Evolutionary conservation across 495 filamentous ascomycete species (phyloP).

Genomic region (Lophiotrema nucula): DNA sequence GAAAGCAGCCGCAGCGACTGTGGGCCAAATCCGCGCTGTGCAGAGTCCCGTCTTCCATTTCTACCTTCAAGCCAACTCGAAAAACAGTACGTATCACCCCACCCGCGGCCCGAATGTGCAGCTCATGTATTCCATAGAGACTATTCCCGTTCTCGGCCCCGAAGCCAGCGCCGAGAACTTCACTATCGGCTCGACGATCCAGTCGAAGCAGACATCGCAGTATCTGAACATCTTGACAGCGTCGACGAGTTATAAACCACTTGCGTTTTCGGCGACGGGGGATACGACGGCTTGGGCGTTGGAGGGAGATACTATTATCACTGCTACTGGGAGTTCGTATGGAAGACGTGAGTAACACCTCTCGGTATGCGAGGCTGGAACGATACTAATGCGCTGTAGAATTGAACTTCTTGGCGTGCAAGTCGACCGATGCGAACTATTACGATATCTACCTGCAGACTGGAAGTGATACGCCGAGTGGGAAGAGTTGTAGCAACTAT

Average conservation of each 20-base stretch:
- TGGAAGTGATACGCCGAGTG: conserved; percentile 48
- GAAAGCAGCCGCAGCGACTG: conserved; percentile 3
- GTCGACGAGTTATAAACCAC: conserved; percentile 49
- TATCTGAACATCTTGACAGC: conserved; percentile 49
- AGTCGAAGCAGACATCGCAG: conserved; percentile 45
- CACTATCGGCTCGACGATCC: conserved; percentile 49
- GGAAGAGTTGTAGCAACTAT: conserved; percentile 51
- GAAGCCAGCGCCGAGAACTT: conserved; percentile 47
- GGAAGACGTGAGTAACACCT: conserved; percentile 40
- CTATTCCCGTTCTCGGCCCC: conserved; percentile 49
- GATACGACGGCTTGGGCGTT: conserved; percentile 49
- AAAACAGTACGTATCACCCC: conserved; percentile 23
- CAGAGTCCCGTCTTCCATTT: conserved; percentile 47
- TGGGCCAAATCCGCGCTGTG: conserved; percentile 45
- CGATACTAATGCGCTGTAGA: conserved; percentile 26
- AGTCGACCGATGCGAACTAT: conserved; percentile 40
- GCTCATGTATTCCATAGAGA: conserved; percentile 32
- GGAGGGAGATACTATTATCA: conserved; percentile 56
- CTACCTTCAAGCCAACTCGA: conserved; percentile 46
- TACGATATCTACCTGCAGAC: conserved; percentile 54
- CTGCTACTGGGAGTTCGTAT: conserved; percentile 44
- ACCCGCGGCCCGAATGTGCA: conserved; percentile 3
- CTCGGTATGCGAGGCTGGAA: background rate
- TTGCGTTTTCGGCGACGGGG: conserved; percentile 43
- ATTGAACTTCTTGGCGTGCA: conserved; percentile 53